A percentile compares a stretch with the other conserved stretches of the same genome.
These are phyloP conservation scores for Chenopodium suecicum DNA, from an alignment of 148 eudicot genomes.

Conservation along the genomic window DNA sequence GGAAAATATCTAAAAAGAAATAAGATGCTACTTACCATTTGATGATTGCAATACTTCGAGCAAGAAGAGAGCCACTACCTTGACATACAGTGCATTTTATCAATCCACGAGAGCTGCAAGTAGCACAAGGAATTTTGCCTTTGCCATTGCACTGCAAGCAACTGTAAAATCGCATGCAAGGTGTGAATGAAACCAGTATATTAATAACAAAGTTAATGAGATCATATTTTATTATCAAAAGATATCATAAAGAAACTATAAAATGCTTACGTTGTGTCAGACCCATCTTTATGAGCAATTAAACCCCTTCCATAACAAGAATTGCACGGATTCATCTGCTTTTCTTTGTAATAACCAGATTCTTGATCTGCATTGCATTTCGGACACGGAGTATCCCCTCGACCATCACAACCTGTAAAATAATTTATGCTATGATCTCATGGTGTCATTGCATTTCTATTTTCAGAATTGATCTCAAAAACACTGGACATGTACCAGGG, in stretches of 20 bases:
- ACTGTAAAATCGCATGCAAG: conserved; percentile 40
- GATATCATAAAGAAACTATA: neutral
- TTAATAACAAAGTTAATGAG: neutral
- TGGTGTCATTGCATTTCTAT: neutral
- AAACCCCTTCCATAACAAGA: conserved; percentile 90
- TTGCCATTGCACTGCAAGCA: conserved; percentile 78
- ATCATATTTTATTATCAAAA: neutral
- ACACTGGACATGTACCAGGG: conserved; percentile 44
- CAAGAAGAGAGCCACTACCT: conserved; percentile 75
- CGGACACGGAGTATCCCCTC: conserved; percentile 65
- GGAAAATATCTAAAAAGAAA: neutral
- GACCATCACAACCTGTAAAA: conserved; percentile 68
- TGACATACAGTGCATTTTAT: conserved; percentile 71
- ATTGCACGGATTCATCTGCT: conserved; percentile 69
- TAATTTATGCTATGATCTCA: neutral
- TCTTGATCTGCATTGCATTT: conserved; percentile 85
- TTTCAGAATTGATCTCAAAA: neutral
- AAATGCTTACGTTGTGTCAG: conserved; percentile 78
- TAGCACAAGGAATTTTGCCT: conserved; percentile 81
- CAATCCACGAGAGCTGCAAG: conserved; percentile 84
- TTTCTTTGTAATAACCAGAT: conserved; percentile 77
- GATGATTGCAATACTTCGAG: conserved; percentile 64
- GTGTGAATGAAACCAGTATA: neutral
- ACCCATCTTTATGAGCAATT: conserved; percentile 90
- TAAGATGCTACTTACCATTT: conserved; percentile 62